Percentiles rank a stretch among this genome's conserved stretches.
These are phyloP conservation scores for Nicotiana noctiflora DNA, from an alignment of 257 asterid genomes.

Conservation along the genomic window DNA sequence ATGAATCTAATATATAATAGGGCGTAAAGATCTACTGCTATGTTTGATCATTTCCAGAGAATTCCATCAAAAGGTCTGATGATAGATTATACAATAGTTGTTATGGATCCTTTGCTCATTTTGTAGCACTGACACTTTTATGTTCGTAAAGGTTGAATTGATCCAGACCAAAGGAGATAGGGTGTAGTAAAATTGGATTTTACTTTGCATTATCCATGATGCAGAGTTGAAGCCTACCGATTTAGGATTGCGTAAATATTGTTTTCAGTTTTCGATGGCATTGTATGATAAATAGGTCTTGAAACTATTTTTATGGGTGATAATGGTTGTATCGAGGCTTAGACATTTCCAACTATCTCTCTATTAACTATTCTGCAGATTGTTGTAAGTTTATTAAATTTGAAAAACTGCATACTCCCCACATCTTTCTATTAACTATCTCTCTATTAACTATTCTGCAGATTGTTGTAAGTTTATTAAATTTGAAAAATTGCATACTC, in stretches of 20 bases:
- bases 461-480: no score
- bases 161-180: not conserved
- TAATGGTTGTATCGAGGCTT: no score
- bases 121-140: not conserved
- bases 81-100: slow-evolving; percentile 21
- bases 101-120: not conserved
- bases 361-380: no score
- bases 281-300: not conserved
- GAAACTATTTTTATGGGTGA: not conserved
- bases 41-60: slow-evolving; percentile 34
- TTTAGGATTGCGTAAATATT: not conserved
- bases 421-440: no score
- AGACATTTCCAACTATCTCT: no score
- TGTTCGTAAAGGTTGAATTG: not conserved
- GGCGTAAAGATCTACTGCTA: slow-evolving; percentile 30
- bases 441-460: no score
- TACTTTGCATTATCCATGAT: not conserved
- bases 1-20: slow-evolving; percentile 9
- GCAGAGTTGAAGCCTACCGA: not conserved
- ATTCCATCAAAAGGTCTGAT: slow-evolving; percentile 26
- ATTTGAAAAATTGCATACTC: no score
- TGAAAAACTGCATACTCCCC: no score
- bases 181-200: not conserved
- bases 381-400: no score
- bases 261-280: not conserved